Evolutionary conservation across 352 stramenopile species (phyloP).

Genomic region (Pythium oligandrum): DNA sequence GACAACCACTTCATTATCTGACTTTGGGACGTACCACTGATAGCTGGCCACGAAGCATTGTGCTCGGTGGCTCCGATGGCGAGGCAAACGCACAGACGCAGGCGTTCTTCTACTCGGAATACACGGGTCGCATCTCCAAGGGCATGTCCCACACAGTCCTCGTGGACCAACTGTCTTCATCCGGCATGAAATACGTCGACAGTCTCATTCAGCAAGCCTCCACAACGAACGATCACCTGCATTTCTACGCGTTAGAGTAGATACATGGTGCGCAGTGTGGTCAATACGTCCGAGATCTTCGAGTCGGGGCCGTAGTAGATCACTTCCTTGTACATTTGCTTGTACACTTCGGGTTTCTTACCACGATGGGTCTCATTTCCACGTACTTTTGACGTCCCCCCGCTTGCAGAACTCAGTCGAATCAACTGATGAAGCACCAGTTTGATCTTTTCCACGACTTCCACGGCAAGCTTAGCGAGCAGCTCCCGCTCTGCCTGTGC

Average conservation of each 20-base stretch:
- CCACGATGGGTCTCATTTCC: neutral
- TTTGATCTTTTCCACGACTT: constrained; percentile 58
- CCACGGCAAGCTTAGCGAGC: constrained; percentile 34
- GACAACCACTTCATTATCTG: too few species aligned
- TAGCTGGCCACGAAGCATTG: constrained; percentile 61
- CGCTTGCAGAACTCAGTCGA: constrained; percentile 21
- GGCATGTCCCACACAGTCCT: constrained; percentile 20
- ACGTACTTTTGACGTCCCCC: neutral
- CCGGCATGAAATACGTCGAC: constrained; percentile 61
- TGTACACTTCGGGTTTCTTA: constrained; percentile 49
- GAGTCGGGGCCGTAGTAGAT: constrained; percentile 65
- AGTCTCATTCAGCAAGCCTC: constrained; percentile 32
- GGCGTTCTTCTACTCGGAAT: constrained; percentile 55
- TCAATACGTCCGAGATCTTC: constrained; percentile 33
- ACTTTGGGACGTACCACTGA: too few species aligned
- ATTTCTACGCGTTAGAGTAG: constrained; percentile 41
- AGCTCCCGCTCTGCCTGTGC: constrained; percentile 1
- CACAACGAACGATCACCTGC: constrained; percentile 13
- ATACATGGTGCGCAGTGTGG: constrained; percentile 56
- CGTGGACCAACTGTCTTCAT: constrained; percentile 39
- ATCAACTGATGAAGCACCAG: constrained; percentile 60
- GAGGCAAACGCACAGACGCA: constrained; percentile 25
- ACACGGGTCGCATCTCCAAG: constrained; percentile 50
- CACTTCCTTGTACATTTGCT: constrained; percentile 83
- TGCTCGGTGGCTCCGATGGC: constrained; percentile 31